Conservation (phyloP, 441 rosid species). For the Mallotus repandus region DNA sequence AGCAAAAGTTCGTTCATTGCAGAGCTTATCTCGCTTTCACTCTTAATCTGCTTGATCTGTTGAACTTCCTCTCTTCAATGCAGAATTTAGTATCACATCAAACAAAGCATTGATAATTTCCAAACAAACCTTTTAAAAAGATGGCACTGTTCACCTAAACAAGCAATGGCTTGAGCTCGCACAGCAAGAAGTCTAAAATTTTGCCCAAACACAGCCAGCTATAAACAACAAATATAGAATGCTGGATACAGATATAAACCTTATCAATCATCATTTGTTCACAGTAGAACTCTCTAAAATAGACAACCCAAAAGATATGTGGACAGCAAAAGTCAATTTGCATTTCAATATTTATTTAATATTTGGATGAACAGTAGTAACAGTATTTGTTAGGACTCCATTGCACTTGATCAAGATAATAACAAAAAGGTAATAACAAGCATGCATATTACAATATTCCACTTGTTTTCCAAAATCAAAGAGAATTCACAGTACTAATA, state of each 20-base stretch:
- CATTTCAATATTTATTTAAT: no score
- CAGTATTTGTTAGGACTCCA: no score
- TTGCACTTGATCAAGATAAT: no score
- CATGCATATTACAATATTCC: background rate
- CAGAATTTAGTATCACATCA: slow-evolving; percentile 27
- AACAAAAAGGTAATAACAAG: background rate
- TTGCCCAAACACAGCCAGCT: background rate
- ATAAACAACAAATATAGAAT: background rate
- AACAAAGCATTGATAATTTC: slow-evolving; percentile 11
- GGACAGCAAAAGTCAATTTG: no score
- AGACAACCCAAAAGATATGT: background rate
- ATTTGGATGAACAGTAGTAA: no score
- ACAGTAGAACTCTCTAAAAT: background rate
- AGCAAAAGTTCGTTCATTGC: slow-evolving; percentile 43
- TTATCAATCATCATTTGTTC: background rate
- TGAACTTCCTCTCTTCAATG: slow-evolving; percentile 40
- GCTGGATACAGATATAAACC: background rate
- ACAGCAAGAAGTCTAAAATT: background rate
- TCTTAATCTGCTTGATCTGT: slow-evolving; percentile 27
- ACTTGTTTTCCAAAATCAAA: background rate
- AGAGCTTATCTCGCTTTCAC: slow-evolving; percentile 25
- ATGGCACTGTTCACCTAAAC: background rate
- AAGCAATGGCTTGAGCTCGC: background rate
- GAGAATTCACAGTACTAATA: background rate
- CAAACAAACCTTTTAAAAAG: slow-evolving; percentile 6